Evolutionary conservation across 108 stramenopile genomes (phyloP).

Genomic region (Skeletonema potamos): DNA sequence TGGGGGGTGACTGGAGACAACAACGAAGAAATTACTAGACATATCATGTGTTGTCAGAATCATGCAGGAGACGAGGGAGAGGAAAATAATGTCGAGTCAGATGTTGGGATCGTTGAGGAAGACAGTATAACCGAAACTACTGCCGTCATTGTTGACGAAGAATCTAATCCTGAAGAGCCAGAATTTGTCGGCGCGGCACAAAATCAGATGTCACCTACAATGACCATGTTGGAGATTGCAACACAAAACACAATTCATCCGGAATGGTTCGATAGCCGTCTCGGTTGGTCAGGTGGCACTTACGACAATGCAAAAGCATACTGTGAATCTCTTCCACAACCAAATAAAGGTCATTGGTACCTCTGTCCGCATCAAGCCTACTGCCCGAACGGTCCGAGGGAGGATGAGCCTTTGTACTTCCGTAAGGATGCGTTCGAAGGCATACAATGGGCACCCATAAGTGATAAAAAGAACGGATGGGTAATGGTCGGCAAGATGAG

Average conservation of each 20-base stretch:
- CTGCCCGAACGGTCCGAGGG: conserved; percentile 25
- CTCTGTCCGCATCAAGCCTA: conserved; percentile 17
- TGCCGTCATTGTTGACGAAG: background rate
- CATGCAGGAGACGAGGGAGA: background rate
- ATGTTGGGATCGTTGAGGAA: background rate
- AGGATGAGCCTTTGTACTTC: conserved; percentile 8
- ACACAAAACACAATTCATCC: conserved; percentile 24
- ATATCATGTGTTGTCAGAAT: conserved; percentile 22
- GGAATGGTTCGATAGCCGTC: conserved; percentile 22
- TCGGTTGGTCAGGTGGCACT: conserved; percentile 41
- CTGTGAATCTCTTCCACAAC: conserved; percentile 31
- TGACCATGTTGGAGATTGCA: conserved; percentile 33
- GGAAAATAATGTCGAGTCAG: background rate
- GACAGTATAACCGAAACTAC: background rate
- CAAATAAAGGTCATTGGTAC: background rate
- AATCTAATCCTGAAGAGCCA: background rate
- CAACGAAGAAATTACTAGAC: conserved; percentile 22
- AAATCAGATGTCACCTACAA: background rate
- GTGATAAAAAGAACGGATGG: conserved; percentile 25
- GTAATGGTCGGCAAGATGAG: conserved; percentile 45
- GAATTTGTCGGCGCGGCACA: background rate
- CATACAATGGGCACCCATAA: conserved; percentile 43
- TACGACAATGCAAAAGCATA: conserved; percentile 28
- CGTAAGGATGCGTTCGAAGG: conserved; percentile 37
- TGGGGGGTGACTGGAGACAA: conserved; percentile 29